Evolutionary conservation across 495 filamentous ascomycete species (phyloP).

Genomic region (Niebla homalea): DNA sequence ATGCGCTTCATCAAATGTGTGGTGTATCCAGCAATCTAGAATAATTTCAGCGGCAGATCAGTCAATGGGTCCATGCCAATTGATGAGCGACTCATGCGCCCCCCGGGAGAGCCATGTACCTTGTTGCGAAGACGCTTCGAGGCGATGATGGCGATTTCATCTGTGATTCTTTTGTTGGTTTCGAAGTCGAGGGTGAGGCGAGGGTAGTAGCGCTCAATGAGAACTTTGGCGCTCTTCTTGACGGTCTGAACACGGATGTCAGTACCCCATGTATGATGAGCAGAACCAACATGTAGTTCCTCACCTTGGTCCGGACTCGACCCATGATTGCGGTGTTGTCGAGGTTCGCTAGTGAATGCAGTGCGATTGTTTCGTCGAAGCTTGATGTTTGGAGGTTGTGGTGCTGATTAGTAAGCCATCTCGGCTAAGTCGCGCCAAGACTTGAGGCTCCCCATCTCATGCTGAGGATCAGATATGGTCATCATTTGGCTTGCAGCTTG

Average conservation of each 20-base stretch:
- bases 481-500: no score
- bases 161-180: conserved; percentile 99
- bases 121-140: conserved; percentile 98
- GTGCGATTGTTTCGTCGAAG: no score
- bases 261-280: background rate
- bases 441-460: no score
- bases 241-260: conserved; percentile 54
- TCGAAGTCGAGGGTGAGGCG: conserved; percentile 99
- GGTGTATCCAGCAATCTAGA: conserved; percentile 93
- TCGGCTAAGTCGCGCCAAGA: no score
- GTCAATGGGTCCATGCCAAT: background rate
- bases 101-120: conserved; percentile 32
- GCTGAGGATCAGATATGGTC: no score
- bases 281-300: background rate
- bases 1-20: conserved; percentile 99
- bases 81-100: background rate
- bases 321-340: conserved; percentile 48
- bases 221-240: conserved; percentile 99
- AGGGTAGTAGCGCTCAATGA: conserved; percentile 99
- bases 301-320: conserved; percentile 79
- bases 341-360: no score
- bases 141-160: conserved; percentile 99
- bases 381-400: no score
- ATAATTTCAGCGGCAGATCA: background rate
- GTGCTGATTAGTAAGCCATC: no score